These are phyloP conservation scores for Hypocreales sp. DNA, from an alignment of 2,329 filamentous ascomycete species.

Conservation along the genomic window DNA sequence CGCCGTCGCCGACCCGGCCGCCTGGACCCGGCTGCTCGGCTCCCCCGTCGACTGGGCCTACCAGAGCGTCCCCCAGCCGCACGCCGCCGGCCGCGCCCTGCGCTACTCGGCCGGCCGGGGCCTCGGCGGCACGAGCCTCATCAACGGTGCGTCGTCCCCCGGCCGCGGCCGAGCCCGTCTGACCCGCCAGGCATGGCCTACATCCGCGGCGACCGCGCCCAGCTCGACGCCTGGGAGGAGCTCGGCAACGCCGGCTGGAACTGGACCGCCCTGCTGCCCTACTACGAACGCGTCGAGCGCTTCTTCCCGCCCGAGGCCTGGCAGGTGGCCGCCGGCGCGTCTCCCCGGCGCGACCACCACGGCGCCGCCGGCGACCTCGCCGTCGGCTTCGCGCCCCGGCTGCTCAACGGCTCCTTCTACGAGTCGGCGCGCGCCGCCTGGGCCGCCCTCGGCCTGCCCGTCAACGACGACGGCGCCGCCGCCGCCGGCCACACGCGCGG, in stretches of 20 bases:
- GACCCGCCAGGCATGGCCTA: slow-evolving; percentile 26
- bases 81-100: slow-evolving; percentile 15
- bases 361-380: slow-evolving; percentile 18
- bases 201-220: slow-evolving; percentile 22
- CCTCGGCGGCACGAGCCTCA: slow-evolving; percentile 23
- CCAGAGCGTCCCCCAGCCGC: slow-evolving; percentile 13
- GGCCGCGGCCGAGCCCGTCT: no score
- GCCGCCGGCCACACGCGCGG: slow-evolving; percentile 23
- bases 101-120: slow-evolving; percentile 19
- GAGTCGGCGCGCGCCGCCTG: slow-evolving; percentile 14
- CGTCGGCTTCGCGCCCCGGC: slow-evolving; percentile 18
- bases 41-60: slow-evolving; percentile 20
- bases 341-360: slow-evolving; percentile 17
- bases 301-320: slow-evolving; percentile 16
- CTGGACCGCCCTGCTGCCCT: slow-evolving; percentile 27
- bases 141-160: slow-evolving; percentile 17
- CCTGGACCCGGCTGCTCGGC: slow-evolving; percentile 10
- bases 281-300: slow-evolving; percentile 26
- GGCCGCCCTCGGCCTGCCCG: slow-evolving; percentile 13
- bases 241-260: slow-evolving; percentile 29
- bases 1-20: slow-evolving; percentile 14
- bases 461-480: slow-evolving; percentile 20
- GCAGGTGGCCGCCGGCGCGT: slow-evolving; percentile 18
- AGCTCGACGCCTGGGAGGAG: slow-evolving; percentile 26
- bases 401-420: slow-evolving; percentile 19